Evolutionary conservation across 192 early-diverging fungal species (phyloP).

Genomic region (Coemansia sp.): DNA sequence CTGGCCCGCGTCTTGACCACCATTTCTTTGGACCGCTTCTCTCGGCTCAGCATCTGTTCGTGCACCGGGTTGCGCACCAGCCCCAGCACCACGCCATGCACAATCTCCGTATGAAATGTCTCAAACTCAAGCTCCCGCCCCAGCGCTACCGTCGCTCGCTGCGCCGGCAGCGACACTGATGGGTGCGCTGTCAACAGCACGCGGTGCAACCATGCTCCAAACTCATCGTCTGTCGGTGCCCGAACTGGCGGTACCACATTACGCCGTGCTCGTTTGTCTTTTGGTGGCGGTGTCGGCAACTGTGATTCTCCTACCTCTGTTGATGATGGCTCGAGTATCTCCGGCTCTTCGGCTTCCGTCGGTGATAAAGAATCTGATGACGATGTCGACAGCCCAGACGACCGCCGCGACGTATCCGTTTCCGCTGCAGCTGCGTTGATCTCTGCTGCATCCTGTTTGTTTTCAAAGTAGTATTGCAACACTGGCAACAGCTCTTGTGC

Average conservation of each 20-base stretch:
- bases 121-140: slow-evolving; percentile 41
- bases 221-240: slow-evolving; percentile 13
- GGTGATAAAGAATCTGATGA: background rate
- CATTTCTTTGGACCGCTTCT: slow-evolving; percentile 39
- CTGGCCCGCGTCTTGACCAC: slow-evolving; percentile 32
- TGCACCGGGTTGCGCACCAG: slow-evolving; percentile 40
- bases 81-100: slow-evolving; percentile 48
- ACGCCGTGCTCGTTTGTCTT: background rate
- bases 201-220: slow-evolving; percentile 53
- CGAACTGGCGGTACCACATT: slow-evolving; percentile 13
- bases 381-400: background rate
- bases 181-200: slow-evolving; percentile 49
- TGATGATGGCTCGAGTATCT: too few relatives aligned
- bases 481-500: slow-evolving; percentile 42
- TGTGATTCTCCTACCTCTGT: too few relatives aligned
- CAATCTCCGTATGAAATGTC: slow-evolving; percentile 50
- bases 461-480: slow-evolving; percentile 42
- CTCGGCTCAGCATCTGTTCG: slow-evolving; percentile 33
- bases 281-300: too few relatives aligned
- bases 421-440: background rate
- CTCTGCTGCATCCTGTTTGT: slow-evolving; percentile 9
- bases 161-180: slow-evolving; percentile 45
- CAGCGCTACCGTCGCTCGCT: slow-evolving; percentile 40
- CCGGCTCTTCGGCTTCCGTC: background rate
- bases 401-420: background rate